A percentile compares a stretch with the other conserved stretches of the same genome.
Evolutionary conservation across 306 rosid species (phyloP).

Genomic region (Prunus persica): DNA sequence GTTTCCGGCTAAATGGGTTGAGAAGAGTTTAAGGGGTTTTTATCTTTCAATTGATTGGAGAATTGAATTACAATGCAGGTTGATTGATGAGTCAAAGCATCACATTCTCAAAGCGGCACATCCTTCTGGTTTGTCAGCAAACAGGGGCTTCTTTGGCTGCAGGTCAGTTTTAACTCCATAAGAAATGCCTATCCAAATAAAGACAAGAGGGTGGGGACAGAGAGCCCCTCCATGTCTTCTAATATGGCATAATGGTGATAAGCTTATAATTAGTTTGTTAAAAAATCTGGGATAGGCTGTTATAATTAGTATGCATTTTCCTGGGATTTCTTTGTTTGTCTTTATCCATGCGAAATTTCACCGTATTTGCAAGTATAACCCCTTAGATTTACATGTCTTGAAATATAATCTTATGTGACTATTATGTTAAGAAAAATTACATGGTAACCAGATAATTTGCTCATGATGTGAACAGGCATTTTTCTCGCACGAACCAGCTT

Average conservation of each 20-base stretch:
- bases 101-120: constrained; percentile 87
- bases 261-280: background rate
- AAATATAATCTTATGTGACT: background rate
- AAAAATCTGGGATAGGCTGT: background rate
- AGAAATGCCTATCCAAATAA: background rate
- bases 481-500: constrained; percentile 78
- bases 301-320: background rate
- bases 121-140: constrained; percentile 97
- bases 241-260: background rate
- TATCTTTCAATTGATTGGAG: too few relatives aligned
- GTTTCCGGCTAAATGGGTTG: background rate
- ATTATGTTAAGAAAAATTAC: background rate
- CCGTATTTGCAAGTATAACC: background rate
- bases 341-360: background rate
- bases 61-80: constrained; percentile 36
- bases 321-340: background rate
- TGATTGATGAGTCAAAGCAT: constrained; percentile 77
- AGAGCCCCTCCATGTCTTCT: too few relatives aligned
- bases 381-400: background rate
- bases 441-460: background rate
- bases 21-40: background rate
- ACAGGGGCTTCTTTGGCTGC: constrained; percentile 96
- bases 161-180: constrained; percentile 43
- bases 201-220: background rate
- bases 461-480: constrained; percentile 62